Evolutionary conservation across 23 red algal species (phyloP).

Genomic region (Gracilaria vermiculophylla): DNA sequence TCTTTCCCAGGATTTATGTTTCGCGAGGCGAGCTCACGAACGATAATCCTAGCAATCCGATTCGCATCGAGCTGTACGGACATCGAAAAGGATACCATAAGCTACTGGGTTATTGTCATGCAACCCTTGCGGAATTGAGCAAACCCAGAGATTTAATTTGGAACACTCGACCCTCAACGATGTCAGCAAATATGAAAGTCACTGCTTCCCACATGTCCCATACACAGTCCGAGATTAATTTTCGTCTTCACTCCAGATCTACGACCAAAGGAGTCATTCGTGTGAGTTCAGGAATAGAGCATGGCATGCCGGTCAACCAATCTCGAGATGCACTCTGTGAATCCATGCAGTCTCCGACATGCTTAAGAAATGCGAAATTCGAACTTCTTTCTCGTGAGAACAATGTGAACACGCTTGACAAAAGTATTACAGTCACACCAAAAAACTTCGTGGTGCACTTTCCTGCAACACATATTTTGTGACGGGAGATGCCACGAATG

Average conservation of each 20-base stretch:
- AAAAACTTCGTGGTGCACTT: background rate
- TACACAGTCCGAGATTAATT: background rate
- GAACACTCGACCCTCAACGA: background rate
- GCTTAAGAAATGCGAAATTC: too few species aligned
- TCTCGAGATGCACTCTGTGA: background rate
- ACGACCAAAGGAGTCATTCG: background rate
- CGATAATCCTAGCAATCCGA: conserved; percentile 21
- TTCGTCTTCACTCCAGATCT: background rate
- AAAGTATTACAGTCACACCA: background rate
- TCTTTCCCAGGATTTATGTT: conserved; percentile 17
- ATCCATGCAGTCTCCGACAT: background rate
- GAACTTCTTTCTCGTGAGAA: background rate
- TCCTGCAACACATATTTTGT: background rate
- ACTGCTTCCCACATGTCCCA: background rate
- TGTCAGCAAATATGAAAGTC: background rate
- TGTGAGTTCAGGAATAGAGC: background rate
- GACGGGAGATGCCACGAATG: background rate
- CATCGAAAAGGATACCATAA: background rate
- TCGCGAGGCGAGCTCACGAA: background rate
- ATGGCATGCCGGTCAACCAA: background rate
- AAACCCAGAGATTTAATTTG: background rate
- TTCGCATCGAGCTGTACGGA: conserved; percentile 49
- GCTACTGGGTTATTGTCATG: conserved; percentile 25
- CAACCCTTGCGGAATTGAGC: background rate
- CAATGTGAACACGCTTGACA: too few species aligned